Percentiles rank a stretch among this genome's conserved stretches.
Evolutionary conservation across 768 basidiomycete species (phyloP).

Genomic region (Amanita pallidorosea): DNA sequence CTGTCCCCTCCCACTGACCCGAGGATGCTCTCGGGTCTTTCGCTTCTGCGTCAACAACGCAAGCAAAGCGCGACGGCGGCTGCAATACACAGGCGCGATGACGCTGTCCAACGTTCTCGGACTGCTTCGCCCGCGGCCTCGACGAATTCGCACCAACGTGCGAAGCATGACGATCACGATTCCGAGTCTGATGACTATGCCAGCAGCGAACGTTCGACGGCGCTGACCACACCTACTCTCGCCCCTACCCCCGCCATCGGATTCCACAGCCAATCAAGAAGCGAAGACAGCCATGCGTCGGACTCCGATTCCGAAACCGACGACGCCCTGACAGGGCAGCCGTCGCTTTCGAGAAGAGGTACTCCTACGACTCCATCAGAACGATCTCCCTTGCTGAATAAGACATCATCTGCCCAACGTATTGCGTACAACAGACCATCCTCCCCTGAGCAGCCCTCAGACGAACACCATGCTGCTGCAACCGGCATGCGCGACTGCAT

Average conservation of each 20-base stretch:
- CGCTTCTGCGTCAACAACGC: neutral
- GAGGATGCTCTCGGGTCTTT: neutral
- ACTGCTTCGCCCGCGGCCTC: no score
- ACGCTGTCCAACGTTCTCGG: no score
- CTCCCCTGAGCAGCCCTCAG: neutral
- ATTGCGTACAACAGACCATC: neutral
- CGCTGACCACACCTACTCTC: neutral
- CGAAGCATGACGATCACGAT: neutral
- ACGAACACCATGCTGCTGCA: no score
- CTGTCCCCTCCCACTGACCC: neutral
- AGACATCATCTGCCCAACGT: neutral
- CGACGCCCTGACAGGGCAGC: neutral
- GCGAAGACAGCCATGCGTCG: neutral
- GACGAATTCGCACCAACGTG: neutral
- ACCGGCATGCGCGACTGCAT: neutral
- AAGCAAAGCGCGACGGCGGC: neutral
- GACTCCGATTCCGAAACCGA: neutral
- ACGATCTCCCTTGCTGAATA: neutral
- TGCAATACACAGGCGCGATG: no score
- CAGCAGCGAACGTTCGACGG: conserved; percentile 1
- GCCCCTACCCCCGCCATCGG: neutral
- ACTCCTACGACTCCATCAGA: neutral
- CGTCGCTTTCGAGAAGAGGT: neutral
- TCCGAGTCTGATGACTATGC: neutral
- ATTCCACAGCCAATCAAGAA: neutral